Evolutionary conservation across 1,284 basidiomycete species (phyloP).

Genomic region (Irpex rosettiformis): DNA sequence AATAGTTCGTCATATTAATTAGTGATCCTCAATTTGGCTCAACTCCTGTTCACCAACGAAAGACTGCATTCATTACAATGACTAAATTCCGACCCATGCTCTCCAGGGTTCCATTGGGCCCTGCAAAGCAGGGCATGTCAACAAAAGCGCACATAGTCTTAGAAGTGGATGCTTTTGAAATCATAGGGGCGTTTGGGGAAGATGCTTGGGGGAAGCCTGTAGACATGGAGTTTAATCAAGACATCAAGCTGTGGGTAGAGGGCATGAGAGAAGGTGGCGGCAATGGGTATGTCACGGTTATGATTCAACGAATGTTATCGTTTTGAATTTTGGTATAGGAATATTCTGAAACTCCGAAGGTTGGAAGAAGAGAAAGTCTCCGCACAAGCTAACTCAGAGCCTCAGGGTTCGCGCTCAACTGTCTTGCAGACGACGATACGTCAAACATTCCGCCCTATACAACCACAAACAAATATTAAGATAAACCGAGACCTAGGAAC

Average conservation of each 20-base stretch:
- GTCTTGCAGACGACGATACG: not conserved
- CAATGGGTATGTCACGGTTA: conserved; percentile 37
- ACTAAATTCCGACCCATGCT: conserved; percentile 45
- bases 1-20: not conserved
- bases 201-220: conserved; percentile 43
- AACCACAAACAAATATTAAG: not conserved
- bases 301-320: not conserved
- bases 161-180: conserved; percentile 38
- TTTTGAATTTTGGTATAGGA: not conserved
- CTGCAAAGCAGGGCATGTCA: conserved; percentile 32
- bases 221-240: conserved; percentile 35
- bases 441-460: not conserved
- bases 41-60: conserved; percentile 15
- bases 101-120: conserved; percentile 40
- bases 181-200: conserved; percentile 40
- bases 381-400: not conserved
- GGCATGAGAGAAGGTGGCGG: conserved; percentile 51
- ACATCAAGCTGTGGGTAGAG: conserved; percentile 44
- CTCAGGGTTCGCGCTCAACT: not conserved
- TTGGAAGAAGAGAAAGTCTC: conserved; percentile 2
- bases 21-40: not conserved
- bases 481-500: not conserved
- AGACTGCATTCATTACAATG: conserved; percentile 34
- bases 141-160: conserved; percentile 38
- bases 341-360: conserved; percentile 11